Evolutionary conservation across 2,329 filamentous ascomycete species (phyloP), one percentile per base, ranked within the genome.

Genomic region (Xylaria polymorpha): DNA sequence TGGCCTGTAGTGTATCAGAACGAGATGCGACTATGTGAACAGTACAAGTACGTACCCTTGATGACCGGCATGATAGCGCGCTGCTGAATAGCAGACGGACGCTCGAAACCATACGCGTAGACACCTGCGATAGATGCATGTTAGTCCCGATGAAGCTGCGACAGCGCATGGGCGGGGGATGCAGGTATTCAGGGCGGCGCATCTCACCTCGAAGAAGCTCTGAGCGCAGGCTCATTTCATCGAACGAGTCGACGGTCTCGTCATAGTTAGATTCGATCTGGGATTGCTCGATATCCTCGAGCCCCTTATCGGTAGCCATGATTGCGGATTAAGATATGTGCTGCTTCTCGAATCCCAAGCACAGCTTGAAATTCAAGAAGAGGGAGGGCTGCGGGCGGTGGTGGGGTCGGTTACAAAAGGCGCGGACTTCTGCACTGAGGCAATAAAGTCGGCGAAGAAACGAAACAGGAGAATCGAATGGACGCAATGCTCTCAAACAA

Each of bases 201-300:
- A 66, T 56, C 65, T 68, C 71, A 87, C 85, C 96, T 86, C 96
- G 94, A 82, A 99, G 94, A 81, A 99, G 92, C 88, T 99, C 96
- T 75, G 94, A 82, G 90, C 97, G 97, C 81, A 99, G 90, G 86
- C 91, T 91, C 96, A 99, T 99, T 79, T 94, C 89, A 86, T 99
- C 96, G 86, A 99, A 99, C 72, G 94, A 97, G 86, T 99, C 97
- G 85, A 96, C 95, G 80, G 95, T 94, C 90, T 98, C 94, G 90
- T 99, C 96, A 88, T 98, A 99, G 93, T 99, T 99, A 83, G 94
- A 97, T 90, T 99, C 97, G 89, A 99, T 99, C 88, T 97, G 94
- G 85, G 92, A 95, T 71, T 77, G 76, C 75, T 79, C 77, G 74
- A 79, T 78, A 67, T 98, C 95, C 89, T 98, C 94, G 87, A 98